phyloP scores from a whole-genome alignment of 2,329 filamentous ascomycete species.

The Dryadomyces quercus-mongolicae region DNA sequence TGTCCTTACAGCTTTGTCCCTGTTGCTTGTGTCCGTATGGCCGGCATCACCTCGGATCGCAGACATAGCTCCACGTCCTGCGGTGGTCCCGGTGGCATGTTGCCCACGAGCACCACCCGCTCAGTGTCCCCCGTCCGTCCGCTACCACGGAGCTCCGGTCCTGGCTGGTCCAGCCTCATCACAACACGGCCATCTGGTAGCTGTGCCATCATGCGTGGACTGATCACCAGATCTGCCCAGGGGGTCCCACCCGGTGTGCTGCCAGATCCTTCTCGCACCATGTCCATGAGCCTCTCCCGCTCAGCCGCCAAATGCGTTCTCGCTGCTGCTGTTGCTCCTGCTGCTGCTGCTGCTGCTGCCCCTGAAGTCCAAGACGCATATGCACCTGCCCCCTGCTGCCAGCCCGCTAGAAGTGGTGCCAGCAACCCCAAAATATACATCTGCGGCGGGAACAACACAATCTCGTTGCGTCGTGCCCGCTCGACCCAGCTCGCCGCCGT shows the following conservation, averaged over 20 bases:
- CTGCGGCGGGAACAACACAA: slow-evolving; percentile 87
- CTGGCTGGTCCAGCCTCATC: slow-evolving; percentile 45
- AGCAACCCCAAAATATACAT: slow-evolving; percentile 58
- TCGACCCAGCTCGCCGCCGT: slow-evolving; percentile 57
- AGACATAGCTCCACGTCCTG: slow-evolving; percentile 38
- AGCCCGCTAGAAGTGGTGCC: slow-evolving; percentile 32
- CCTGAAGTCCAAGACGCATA: too few species aligned
- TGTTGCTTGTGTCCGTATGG: not conserved
- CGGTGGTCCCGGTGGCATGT: slow-evolving; percentile 37
- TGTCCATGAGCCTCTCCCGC: not conserved
- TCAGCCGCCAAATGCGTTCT: not conserved
- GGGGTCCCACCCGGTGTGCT: slow-evolving; percentile 16
- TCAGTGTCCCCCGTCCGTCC: slow-evolving; percentile 43
- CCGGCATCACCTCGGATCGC: slow-evolving; percentile 26
- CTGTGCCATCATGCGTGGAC: slow-evolving; percentile 33
- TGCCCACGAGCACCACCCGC: slow-evolving; percentile 42
- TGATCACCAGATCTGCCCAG: slow-evolving; percentile 52
- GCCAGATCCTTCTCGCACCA: not conserved
- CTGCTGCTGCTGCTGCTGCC: slow-evolving; percentile 6
- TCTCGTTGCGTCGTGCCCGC: slow-evolving; percentile 47
- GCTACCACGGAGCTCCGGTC: slow-evolving; percentile 36
- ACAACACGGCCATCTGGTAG: slow-evolving; percentile 35
- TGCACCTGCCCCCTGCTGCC: not conserved
- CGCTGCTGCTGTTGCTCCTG: too few species aligned
- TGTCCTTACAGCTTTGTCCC: not conserved